Evolutionary conservation across 768 basidiomycete genomes (phyloP).

Genomic region (Psilocybe cubensis): DNA sequence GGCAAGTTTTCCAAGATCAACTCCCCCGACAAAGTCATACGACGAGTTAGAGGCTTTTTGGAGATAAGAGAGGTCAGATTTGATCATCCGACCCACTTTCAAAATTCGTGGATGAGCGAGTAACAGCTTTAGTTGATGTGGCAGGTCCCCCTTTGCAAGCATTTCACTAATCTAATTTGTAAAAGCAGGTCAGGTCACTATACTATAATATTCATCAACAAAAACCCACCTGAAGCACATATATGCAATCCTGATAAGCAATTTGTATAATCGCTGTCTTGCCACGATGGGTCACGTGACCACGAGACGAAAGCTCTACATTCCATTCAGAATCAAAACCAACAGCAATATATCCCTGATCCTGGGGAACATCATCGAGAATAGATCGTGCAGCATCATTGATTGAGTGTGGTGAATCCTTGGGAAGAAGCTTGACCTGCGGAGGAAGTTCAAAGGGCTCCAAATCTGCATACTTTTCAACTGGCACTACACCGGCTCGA

Average conservation of each 20-base stretch:
- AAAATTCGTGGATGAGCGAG: constrained; percentile 15
- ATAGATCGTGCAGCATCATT: constrained; percentile 19
- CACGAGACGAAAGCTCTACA: constrained; percentile 7
- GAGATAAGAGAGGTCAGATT: constrained; percentile 23
- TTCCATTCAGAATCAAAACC: constrained; percentile 25
- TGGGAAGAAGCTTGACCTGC: neutral
- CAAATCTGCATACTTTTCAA: constrained; percentile 28
- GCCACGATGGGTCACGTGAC: neutral
- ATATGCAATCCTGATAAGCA: constrained; percentile 13
- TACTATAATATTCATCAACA: neutral
- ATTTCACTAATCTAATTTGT: constrained; percentile 14
- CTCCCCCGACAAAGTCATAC: constrained; percentile 22
- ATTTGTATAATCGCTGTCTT: constrained; percentile 19
- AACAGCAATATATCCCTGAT: constrained; percentile 1
- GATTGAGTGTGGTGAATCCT: constrained; percentile 11
- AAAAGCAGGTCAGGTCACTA: neutral
- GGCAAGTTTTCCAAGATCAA: constrained; percentile 11
- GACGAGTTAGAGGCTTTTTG: constrained; percentile 9
- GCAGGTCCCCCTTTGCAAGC: constrained; percentile 11
- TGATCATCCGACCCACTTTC: constrained; percentile 27
- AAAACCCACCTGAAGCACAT: constrained; percentile 21
- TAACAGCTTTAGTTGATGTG: constrained; percentile 11
- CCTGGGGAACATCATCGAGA: neutral
- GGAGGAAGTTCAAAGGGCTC: constrained; percentile 15
- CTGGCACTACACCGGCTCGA: constrained; percentile 9